Evolutionary conservation across 1,284 basidiomycete species (phyloP), one percentile per base, ranked within the genome.

Genomic region (Heterobasidion occidentale): DNA sequence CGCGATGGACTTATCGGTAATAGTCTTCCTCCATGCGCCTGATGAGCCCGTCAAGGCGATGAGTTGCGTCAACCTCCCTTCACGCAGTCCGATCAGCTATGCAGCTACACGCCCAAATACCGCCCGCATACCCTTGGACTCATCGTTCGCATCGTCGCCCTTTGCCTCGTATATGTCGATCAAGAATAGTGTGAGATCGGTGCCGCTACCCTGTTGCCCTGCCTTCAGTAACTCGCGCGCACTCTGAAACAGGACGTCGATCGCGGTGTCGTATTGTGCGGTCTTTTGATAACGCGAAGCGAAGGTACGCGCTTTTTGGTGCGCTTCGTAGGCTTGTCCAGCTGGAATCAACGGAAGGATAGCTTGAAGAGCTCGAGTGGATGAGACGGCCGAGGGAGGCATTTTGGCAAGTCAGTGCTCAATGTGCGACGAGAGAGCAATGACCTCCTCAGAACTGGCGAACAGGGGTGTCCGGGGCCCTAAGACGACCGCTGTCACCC

Each of bases 241-340:
- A 45, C 84, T 86, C 63, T 92, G 88, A 71, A 94, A 94, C 53
- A 96, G 80, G 9, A 97, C 88, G 69, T 94, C 88, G 70, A 92
- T 86, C 14, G 92, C 92, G 12, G 85, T 86, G 63, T 88, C 85
- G 67, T 86, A 84, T 63, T 93, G 86, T 1, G 78, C 78, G 3
- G 90, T 84, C 70, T 90, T 88, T 53, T 77, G 74, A 68, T 96
- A 92, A 64, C 94, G 81, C 11, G 93, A 87, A 6, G 92, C 92
- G 61, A 94, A 95, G 33, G 94, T 97, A 36, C 94, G 84, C 33
- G 93, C 90, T 73, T 96, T 96, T 70, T 97, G 94, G 65, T 97
- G 94, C 0, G 93, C 94, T 64, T 92, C 90, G 71, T 97, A 96
- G 3, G 89, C 81, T 59, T 87, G 77, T 14, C 86, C 81, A 17